Percentiles rank a stretch among this genome's conserved stretches.
Conservation (phyloP, 2,329 filamentous ascomycete genomes). For the Dactylellina leptospora region DNA sequence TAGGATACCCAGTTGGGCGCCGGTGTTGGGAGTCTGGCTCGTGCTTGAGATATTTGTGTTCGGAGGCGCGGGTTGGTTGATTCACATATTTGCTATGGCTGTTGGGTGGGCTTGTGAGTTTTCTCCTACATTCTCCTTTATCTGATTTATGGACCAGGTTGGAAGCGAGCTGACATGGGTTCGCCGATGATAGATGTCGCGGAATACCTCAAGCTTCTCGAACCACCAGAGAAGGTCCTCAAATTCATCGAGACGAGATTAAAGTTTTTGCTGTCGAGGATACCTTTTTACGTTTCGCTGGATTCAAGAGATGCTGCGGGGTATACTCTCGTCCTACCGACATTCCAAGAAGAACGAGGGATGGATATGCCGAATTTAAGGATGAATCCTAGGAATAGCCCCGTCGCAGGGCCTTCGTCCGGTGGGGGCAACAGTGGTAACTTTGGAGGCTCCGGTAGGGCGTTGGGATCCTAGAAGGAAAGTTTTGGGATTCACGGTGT, state of each 20-base stretch:
- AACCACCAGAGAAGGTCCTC: constrained; percentile 86
- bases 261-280: constrained; percentile 67
- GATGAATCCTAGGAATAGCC: constrained; percentile 48
- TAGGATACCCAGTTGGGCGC: constrained; percentile 90
- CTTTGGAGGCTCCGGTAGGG: constrained; percentile 43
- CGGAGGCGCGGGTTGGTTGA: constrained; percentile 82
- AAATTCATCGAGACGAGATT: constrained; percentile 89
- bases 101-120: constrained; percentile 85
- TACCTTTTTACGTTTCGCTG: constrained; percentile 43
- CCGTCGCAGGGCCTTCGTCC: constrained; percentile 1
- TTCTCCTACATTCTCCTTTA: neutral
- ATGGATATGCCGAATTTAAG: constrained; percentile 46
- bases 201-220: constrained; percentile 87
- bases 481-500: neutral
- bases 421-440: constrained; percentile 3
- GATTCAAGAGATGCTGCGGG: constrained; percentile 42
- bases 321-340: constrained; percentile 38
- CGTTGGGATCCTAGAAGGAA: constrained; percentile 13
- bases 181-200: constrained; percentile 71
- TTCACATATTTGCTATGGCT: constrained; percentile 82
- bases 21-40: constrained; percentile 73
- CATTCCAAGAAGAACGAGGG: constrained; percentile 43
- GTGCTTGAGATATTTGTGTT: constrained; percentile 79
- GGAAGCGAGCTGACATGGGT: constrained; percentile 37
- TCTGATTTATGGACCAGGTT: neutral